Base-by-base conservation (phyloP, 139 green algal genomes). In the Chlorella sp. region DNA sequence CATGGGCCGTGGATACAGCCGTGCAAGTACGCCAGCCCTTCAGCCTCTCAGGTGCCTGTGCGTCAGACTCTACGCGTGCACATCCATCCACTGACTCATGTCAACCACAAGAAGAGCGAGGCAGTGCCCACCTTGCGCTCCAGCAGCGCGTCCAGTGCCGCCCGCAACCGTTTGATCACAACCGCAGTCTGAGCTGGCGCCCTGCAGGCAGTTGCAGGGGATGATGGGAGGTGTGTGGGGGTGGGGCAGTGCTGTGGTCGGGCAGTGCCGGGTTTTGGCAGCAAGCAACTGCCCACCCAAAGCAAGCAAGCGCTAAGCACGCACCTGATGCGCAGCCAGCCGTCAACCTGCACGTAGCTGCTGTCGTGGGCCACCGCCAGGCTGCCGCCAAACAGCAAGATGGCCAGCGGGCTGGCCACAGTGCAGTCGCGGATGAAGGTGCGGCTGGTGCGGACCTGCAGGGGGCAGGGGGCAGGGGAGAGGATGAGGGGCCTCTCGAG, bases 401-500 rank as follows among this genome's bases (percentile, higher is more conserved):
- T 89, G 28, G 93, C 84, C 30, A 94, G 48, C 1, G 96, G 94
- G 4, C 92, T 91, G 17, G 96, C 94, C 0, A 92, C 88, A 1
- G 94, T 98, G 76, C 90, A 92, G 78, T 99, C 97, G 0, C 96
- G 88, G 34, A 99, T 82, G 62, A 94, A 98, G 3, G 96, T 89
- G 46, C 91, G 89, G 38, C 65, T 84, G 1, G 94, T 98, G 51
- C 91, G 90, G 43, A 98, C 88, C 91, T 97, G 95, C 85, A 86
- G 65, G 32, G 43, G 72, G 26, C 14, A 34, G 48, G 40, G 48
- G 74, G 7, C 22, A 1, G 51, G 48, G 75, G 30, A 46, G 34
- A 19, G 32, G 32, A 16, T 36, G 30, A 38, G 28, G 46, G 46
- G 46, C 46, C 46, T 54, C 46, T 54, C 46, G 46, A 54, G 46